Evolutionary conservation across 768 basidiomycete species (phyloP), one percentile per base, ranked within the genome.

Genomic region (Mycena kentingensis): DNA sequence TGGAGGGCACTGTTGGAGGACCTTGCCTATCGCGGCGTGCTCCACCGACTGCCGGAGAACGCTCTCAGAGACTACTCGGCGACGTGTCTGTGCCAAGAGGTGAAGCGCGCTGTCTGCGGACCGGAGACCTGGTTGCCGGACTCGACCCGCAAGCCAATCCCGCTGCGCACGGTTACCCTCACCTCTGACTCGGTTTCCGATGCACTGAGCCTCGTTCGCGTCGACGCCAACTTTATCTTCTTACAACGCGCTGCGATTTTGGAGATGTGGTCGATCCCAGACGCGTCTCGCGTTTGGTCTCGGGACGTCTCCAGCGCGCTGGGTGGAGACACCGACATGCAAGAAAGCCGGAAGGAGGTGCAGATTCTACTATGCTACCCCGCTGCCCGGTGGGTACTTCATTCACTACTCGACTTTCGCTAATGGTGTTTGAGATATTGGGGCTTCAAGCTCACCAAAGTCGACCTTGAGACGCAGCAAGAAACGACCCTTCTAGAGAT

Each of bases 41-140:
- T 41, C 26, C 25, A 49, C 38, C 5, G 27, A 10, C 37, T 29
- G n/a, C 35, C 48, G 2, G 37, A 12, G 11, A 16, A 41, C 16
- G 24, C 41, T 8, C 36, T 49, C 5, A 22, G 22, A 3, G 15
- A 28, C 4, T 15, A 3, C 3, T 25, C 31, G 26, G 25, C 24
- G 5, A 15, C 24, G 18, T 34, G 37, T 28, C 19, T 49, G 5
- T 25, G 16, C 34, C 22, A 34, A 11, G 47, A 49, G 16, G 47
- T 49, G 12, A 49, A 49, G 21, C 47, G 47, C 21, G 22, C 35
- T 4, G 35, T 49, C 21, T 24, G 13, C 5, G 48, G 48, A 5
- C 48, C 48, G 2, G 31, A 39, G 26, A 49, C 48, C 4, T 49
- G 48, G 48, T 36, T 39, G 7, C 47, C 34, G 10, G 24, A 39